A percentile compares a stretch with the other conserved stretches of the same genome.
phyloP scores from a whole-genome alignment of 805 yeast genomes.

The Kodamaea laetipori region DNA sequence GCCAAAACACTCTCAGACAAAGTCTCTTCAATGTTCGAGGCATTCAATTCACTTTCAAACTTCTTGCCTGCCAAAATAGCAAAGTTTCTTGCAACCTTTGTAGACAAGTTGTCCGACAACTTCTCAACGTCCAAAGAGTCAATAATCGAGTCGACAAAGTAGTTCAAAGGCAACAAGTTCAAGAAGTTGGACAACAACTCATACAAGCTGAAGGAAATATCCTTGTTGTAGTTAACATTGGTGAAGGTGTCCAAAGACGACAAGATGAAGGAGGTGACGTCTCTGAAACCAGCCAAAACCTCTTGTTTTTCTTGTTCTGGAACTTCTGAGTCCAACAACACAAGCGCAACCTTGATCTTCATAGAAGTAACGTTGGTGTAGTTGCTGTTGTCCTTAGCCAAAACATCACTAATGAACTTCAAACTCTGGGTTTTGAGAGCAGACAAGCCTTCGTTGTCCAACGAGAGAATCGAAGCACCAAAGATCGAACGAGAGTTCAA shows the following conservation, averaged over 20 bases:
- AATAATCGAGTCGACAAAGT: constrained; percentile 64
- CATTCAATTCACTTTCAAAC: constrained; percentile 63
- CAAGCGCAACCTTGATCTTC: constrained; percentile 55
- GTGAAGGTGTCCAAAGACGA: constrained; percentile 40
- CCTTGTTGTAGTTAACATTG: constrained; percentile 18
- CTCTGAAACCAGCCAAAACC: constrained; percentile 38
- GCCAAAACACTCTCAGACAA: constrained; percentile 54
- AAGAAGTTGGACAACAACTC: constrained; percentile 62
- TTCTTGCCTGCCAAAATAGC: constrained; percentile 65
- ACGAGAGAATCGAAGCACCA: constrained; percentile 58
- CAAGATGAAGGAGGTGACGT: constrained; percentile 37
- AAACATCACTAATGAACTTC: constrained; percentile 56
- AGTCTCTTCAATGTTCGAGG: constrained; percentile 36
- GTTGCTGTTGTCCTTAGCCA: constrained; percentile 30
- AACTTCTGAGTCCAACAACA: constrained; percentile 47
- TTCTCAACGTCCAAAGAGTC: constrained; percentile 36
- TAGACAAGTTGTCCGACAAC: constrained; percentile 40
- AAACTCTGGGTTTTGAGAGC: constrained; percentile 53
- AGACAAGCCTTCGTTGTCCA: constrained; percentile 50
- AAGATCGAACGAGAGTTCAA: constrained; percentile 60
- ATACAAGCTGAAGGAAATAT: constrained; percentile 47
- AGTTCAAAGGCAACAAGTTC: constrained; percentile 71
- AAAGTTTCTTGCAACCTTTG: constrained; percentile 60
- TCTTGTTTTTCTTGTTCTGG: constrained; percentile 28
- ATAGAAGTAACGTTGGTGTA: constrained; percentile 29